phyloP scores from a whole-genome alignment of 306 rosid genomes.

The Acacia melanoxylon region DNA sequence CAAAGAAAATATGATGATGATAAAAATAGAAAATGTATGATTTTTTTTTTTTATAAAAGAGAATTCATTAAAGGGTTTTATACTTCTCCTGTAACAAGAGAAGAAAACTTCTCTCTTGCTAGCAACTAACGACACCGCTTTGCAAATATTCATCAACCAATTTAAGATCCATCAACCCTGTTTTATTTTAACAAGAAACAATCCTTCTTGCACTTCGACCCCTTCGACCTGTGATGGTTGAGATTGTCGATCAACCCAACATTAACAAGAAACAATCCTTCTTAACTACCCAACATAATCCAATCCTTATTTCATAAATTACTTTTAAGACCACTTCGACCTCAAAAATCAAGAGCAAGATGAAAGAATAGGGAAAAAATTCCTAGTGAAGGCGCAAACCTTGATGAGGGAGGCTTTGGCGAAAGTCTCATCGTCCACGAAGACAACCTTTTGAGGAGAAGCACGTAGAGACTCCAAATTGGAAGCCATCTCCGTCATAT shows the following conservation, averaged over 20 bases:
- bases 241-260: neutral
- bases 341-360: neutral
- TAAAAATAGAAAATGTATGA: too few species aligned
- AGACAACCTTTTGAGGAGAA: conserved; percentile 83
- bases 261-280: neutral
- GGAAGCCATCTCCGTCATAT: conserved; percentile 80
- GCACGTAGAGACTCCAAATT: conserved; percentile 81
- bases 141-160: too few species aligned
- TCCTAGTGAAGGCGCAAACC: conserved; percentile 26
- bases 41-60: too few species aligned
- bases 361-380: neutral
- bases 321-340: neutral
- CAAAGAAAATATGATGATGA: too few species aligned
- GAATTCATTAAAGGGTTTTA: too few species aligned
- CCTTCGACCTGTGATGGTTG: neutral
- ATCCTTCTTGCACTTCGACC: too few species aligned
- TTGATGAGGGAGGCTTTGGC: conserved; percentile 92
- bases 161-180: too few species aligned
- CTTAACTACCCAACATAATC: neutral
- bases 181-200: too few species aligned
- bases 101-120: too few species aligned
- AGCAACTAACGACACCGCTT: too few species aligned
- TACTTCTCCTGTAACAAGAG: too few species aligned
- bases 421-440: conserved; percentile 83
- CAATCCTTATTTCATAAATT: neutral